Evolutionary conservation across 768 basidiomycete genomes (phyloP), one percentile per base, ranked within the genome.

Genomic region (Termitomyces sp.): DNA sequence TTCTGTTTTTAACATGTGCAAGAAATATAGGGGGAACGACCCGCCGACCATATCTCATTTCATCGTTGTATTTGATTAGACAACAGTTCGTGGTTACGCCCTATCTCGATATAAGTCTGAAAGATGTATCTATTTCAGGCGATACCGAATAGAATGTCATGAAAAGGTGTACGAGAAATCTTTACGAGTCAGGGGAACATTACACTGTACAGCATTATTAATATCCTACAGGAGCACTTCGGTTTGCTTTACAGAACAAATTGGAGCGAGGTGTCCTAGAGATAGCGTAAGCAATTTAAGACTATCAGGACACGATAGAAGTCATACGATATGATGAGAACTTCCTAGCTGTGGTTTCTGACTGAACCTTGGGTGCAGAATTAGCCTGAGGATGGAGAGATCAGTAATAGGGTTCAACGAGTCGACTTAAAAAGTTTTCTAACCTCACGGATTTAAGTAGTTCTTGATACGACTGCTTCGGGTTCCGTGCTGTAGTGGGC

Each of bases 321-420:
- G 5, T 67, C 77, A 45, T 61, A 80, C 88, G 52, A 89, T 84
- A 14, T 72, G 79, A 63, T 90, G 88, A 8, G 88, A 88, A 59
- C 84, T 87, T 7, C 86, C 85, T 12, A 91, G 66, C 66, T 89
- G 89, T 3, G 86, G 85, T 59, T 79, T 86, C 76, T 91, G 88
- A 61, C 78, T 81, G 66, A 79, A 91, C 57, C 80, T 73, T 21
- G 80, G 79, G 49, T 77, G 71, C 25, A 89, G 66, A 57, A 89
- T 81, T 21, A 70, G 68, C 41, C 84, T 85, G 57, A 50, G 35
- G 0, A 11, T 51, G 11, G 3, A 14, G 21, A 9, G 8, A 21
- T 44, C 19, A 39, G 40, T 35, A 2, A 30, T 25, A n/a, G 30
- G 46, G 39, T 55, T 23, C 14, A 16, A 28, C 34, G 7, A 30